A percentile compares a stretch with the other conserved stretches of the same genome.
Conservation (phyloP, 441 rosid genomes). For the Mallotus japonicus region DNA sequence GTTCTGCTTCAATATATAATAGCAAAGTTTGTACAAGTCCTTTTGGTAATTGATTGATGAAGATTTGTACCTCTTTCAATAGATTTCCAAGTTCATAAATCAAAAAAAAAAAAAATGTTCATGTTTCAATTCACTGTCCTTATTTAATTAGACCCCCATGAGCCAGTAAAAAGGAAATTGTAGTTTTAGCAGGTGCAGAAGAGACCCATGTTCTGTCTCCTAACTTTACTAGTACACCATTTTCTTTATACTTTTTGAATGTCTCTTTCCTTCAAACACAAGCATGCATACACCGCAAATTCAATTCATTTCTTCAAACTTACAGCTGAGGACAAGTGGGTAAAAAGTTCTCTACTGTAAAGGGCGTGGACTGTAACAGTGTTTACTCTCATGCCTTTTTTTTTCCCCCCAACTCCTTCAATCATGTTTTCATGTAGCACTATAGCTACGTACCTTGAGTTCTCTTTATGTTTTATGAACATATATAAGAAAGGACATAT, state of each 20-base stretch:
- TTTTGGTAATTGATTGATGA: not conserved
- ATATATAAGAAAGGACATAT: too few relatives aligned
- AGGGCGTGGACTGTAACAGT: not conserved
- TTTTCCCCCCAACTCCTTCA: too few relatives aligned
- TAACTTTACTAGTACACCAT: not conserved
- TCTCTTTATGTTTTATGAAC: too few relatives aligned
- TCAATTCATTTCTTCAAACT: not conserved
- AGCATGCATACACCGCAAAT: not conserved
- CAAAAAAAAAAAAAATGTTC: not conserved
- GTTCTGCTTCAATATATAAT: not conserved
- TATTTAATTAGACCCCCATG: not conserved
- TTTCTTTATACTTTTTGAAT: not conserved
- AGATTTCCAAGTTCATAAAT: not conserved
- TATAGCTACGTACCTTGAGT: too few relatives aligned
- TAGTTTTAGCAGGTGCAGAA: not conserved
- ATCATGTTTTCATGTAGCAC: too few relatives aligned
- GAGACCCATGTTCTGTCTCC: not conserved
- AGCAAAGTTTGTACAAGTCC: not conserved
- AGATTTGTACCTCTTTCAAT: slow-evolving; percentile 3
- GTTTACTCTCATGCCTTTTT: not conserved
- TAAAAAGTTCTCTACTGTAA: not conserved
- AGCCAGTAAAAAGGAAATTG: not conserved
- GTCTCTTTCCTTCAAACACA: slow-evolving; percentile 2
- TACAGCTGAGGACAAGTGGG: not conserved
- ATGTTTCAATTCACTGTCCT: not conserved